Evolutionary conservation across 1,284 basidiomycete genomes (phyloP).

Genomic region (Leccinum pallidistipes): DNA sequence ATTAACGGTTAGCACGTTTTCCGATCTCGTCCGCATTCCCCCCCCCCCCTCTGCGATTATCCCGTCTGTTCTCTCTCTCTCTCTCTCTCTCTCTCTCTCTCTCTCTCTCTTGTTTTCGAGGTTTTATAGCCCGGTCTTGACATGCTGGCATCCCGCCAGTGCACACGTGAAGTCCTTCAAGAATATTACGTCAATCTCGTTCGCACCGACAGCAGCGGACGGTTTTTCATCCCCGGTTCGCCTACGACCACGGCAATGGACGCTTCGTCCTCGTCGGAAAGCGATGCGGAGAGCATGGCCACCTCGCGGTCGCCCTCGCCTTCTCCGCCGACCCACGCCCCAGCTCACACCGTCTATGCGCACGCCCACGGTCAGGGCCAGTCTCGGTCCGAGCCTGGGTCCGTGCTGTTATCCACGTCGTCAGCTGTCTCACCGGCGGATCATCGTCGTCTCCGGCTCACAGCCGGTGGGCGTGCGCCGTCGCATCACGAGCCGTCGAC

Average conservation of each 20-base stretch:
- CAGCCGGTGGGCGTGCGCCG: constrained; percentile 17
- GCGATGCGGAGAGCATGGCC: constrained; percentile 58
- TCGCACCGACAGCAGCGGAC: constrained; percentile 65
- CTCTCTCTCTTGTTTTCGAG: constrained; percentile 2
- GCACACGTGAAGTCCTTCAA: constrained; percentile 76
- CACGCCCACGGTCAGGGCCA: not conserved
- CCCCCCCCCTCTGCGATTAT: not conserved
- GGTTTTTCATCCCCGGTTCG: constrained; percentile 52
- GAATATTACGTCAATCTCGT: constrained; percentile 85
- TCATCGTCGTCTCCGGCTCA: constrained; percentile 14
- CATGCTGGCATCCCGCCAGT: constrained; percentile 43
- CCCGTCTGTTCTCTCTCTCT: constrained; percentile 2
- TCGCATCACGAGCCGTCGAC: constrained; percentile 38
- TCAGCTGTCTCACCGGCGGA: constrained; percentile 11
- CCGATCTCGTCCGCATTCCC: not conserved
- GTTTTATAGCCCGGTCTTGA: constrained; percentile 27
- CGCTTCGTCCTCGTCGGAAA: constrained; percentile 37
- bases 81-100: not conserved
- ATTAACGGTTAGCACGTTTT: constrained; percentile 72
- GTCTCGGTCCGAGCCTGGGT: not conserved
- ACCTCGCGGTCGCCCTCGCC: constrained; percentile 51
- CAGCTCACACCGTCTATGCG: not conserved
- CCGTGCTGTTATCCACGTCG: constrained; percentile 5
- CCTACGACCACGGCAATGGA: constrained; percentile 1
- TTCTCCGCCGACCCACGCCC: constrained; percentile 39